phyloP scores from a whole-genome alignment of 768 basidiomycete genomes.

The Amanita exitialis region DNA sequence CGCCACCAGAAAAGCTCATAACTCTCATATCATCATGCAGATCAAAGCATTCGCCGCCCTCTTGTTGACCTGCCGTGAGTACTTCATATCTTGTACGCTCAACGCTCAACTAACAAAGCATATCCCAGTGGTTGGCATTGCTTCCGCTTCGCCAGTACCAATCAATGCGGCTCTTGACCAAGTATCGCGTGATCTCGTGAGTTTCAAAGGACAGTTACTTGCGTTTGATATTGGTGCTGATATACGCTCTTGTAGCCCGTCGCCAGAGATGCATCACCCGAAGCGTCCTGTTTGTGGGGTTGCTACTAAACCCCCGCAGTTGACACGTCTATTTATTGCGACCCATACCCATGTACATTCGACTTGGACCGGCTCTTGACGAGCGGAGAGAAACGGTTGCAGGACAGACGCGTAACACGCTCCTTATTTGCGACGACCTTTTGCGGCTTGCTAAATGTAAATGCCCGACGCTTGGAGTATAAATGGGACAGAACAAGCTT shows the following conservation, averaged over 20 bases:
- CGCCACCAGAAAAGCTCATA: slow-evolving; percentile 4
- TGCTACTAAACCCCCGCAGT: slow-evolving; percentile 11
- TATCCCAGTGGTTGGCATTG: slow-evolving; percentile 12
- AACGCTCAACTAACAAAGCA: not conserved
- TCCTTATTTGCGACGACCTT: not conserved
- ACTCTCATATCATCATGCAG: slow-evolving; percentile 17
- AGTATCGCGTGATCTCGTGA: slow-evolving; percentile 11
- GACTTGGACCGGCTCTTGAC: slow-evolving; percentile 2
- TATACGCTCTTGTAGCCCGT: slow-evolving; percentile 8
- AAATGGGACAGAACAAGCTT: not conserved
- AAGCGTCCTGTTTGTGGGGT: slow-evolving; percentile 9
- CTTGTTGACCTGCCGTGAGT: slow-evolving; percentile 20
- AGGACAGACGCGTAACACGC: not conserved
- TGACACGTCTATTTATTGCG: not conserved
- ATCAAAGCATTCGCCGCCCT: slow-evolving; percentile 16
- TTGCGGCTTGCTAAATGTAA: not conserved
- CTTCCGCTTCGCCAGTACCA: slow-evolving; percentile 21
- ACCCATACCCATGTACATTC: not conserved
- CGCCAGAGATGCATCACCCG: slow-evolving; percentile 14
- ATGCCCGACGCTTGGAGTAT: not conserved
- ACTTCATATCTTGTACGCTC: not conserved
- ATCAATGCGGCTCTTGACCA: slow-evolving; percentile 14
- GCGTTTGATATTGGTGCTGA: not conserved
- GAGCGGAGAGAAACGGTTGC: not conserved
- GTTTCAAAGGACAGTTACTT: not conserved